A percentile compares a stretch with the other conserved stretches of the same genome.
Conservation (phyloP, 768 basidiomycete genomes). For the Mycena sanguinolenta region DNA sequence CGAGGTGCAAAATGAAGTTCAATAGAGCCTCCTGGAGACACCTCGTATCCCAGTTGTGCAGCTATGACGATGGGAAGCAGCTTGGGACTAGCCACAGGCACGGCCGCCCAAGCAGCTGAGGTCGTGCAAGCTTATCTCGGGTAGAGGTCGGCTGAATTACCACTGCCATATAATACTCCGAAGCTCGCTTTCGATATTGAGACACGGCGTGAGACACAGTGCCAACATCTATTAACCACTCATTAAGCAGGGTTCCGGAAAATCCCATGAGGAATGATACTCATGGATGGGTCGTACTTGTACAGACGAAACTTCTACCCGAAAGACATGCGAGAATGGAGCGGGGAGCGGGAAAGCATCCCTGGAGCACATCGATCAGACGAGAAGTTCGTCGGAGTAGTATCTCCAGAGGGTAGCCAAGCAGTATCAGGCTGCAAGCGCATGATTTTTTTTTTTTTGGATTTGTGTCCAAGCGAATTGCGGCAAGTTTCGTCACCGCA, state of each 20-base stretch:
- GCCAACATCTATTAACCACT: constrained; percentile 27
- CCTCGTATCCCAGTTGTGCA: constrained; percentile 6
- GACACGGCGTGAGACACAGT: constrained; percentile 15
- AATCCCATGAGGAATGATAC: constrained; percentile 7
- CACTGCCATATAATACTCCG: constrained; percentile 5
- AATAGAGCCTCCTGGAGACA: constrained; percentile 10
- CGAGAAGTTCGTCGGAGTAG: constrained; percentile 3
- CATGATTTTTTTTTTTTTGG: not conserved
- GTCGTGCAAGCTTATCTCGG: constrained; percentile 26
- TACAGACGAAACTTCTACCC: not conserved
- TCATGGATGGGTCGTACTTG: not conserved
- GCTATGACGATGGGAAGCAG: not conserved
- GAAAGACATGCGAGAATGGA: constrained; percentile 12
- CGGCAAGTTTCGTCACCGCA: not conserved
- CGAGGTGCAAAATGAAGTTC: constrained; percentile 4
- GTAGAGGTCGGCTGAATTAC: constrained; percentile 32
- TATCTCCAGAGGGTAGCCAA: not conserved
- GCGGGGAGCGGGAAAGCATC: not conserved
- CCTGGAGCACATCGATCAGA: not conserved
- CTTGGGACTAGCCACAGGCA: constrained; percentile 11
- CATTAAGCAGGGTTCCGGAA: constrained; percentile 3
- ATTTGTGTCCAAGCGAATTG: not conserved
- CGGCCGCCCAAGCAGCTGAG: not conserved
- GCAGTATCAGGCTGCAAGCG: not conserved
- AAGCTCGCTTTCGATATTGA: constrained; percentile 10